Base-by-base conservation (phyloP, 345 rosid genomes). In the Lumnitzera racemosa region DNA sequence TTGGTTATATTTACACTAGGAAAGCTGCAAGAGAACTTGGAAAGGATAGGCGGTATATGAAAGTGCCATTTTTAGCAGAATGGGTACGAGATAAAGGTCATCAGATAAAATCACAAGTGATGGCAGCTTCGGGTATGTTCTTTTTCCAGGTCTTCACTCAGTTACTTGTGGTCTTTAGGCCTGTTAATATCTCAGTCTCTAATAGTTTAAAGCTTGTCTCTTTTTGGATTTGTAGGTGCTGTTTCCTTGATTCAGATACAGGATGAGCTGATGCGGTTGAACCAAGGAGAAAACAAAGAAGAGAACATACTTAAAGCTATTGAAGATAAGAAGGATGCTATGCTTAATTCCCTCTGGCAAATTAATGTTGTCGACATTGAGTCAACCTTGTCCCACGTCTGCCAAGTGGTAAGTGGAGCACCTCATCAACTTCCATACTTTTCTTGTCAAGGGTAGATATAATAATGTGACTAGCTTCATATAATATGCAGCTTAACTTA, bases 51-150 rank as follows among this genome's bases (percentile, higher is more conserved):
- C 80, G 90, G 41, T 83, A 62, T 59, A 87, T 89, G 96, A 89
- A 80, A 73, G 96, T 92, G 29, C 98, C 98, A 11, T 92, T 81
- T 76, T 72, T 92, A 73, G 98, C 96, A 16, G 98, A 94, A 64
- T 94, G 99, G 99, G 99, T 89, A 53, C 82, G 99, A n/a, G 92
- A 86, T 67, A 94, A 90, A 71, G 97, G 99, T 29, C 99, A 94
- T 76, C 72, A 57, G 48, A 78, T 94, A 49, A 94, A 90, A 66
- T 94, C 99, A 16, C 97, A 94, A 88, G 96, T 90, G 14, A 81
- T 83, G 84, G 96, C 99, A 66, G 99, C 97, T 69, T 86, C 97
- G 63, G 97, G 99, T 94, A 78, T 17, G 31, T 25, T 16, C 5
- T 57, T 48, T 48, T 46, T 15, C 31, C 5, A 27, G 17, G 17